Conservation (phyloP, 1,284 basidiomycete genomes). For the Lentinula novae-zelandiae region DNA sequence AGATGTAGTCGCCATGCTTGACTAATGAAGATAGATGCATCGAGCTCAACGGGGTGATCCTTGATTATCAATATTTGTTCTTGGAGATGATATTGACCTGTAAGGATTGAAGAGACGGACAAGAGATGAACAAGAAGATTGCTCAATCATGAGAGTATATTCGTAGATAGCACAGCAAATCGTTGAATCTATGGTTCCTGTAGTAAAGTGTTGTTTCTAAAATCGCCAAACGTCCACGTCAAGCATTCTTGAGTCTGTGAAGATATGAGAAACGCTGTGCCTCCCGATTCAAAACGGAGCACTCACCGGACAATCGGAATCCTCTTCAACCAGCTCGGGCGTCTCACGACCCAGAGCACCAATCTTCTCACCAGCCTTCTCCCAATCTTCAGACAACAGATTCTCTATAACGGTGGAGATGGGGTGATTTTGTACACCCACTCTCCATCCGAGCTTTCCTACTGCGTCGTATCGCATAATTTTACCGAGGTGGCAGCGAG, state of each 20-base stretch:
- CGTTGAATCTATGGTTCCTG: background rate
- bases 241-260: conserved; percentile 8
- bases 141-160: background rate
- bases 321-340: conserved; percentile 33
- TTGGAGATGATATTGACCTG: too few species aligned
- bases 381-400: conserved; percentile 62
- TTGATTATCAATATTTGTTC: too few species aligned
- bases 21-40: too few species aligned
- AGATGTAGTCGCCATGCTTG: too few species aligned
- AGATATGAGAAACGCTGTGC: background rate
- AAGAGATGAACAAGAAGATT: background rate
- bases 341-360: conserved; percentile 30
- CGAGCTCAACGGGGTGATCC: too few species aligned
- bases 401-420: conserved; percentile 67
- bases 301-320: conserved; percentile 30
- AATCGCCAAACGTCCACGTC: conserved; percentile 12
- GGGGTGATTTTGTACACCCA: conserved; percentile 64
- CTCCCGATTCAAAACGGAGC: background rate
- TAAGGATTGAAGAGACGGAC: background rate
- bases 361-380: conserved; percentile 30
- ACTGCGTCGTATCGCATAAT: conserved; percentile 89
- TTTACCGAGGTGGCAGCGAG: conserved; percentile 78
- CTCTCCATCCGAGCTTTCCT: conserved; percentile 75
- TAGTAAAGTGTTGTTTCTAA: background rate
- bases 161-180: background rate